Evolutionary conservation across 2,329 filamentous ascomycete species (phyloP).

Genomic region (Penicillium vulpinum): DNA sequence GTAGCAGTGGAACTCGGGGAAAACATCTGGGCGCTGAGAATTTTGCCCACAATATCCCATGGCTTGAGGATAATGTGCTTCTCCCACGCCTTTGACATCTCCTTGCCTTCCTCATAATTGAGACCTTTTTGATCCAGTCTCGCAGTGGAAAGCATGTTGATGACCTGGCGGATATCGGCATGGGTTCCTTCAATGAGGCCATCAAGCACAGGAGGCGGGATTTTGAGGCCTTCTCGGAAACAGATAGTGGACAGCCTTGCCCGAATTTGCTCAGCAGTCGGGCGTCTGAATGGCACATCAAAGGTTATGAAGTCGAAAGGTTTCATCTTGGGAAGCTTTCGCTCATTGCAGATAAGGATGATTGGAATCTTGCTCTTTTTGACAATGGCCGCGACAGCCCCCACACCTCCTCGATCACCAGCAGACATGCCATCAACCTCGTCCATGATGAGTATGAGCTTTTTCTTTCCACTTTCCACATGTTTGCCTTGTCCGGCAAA

Average conservation of each 20-base stretch:
- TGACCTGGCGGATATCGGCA: constrained; percentile 94
- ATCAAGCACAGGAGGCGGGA: constrained; percentile 80
- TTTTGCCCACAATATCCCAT: constrained; percentile 96
- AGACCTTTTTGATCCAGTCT: constrained; percentile 82
- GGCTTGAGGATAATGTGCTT: constrained; percentile 96
- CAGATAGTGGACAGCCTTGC: constrained; percentile 94
- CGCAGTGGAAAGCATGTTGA: constrained; percentile 96
- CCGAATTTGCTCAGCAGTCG: constrained; percentile 86
- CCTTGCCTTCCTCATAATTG: constrained; percentile 81
- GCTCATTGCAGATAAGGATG: constrained; percentile 97
- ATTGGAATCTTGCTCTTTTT: constrained; percentile 93
- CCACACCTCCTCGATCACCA: constrained; percentile 92
- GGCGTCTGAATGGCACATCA: constrained; percentile 83
- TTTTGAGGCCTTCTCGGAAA: constrained; percentile 83
- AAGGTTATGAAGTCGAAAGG: constrained; percentile 86
- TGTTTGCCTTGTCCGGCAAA: constrained; percentile 82
- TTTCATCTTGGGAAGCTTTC: constrained; percentile 93
- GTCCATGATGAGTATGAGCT: constrained; percentile 96
- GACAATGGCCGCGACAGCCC: constrained; percentile 88
- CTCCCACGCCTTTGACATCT: constrained; percentile 97
- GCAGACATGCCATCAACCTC: constrained; percentile 99
- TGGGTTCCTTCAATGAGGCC: constrained; percentile 93
- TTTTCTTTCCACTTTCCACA: constrained; percentile 80
- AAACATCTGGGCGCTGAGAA: constrained; percentile 85
- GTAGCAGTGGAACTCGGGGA: constrained; percentile 78